These are phyloP conservation scores for Stevia rebaudiana DNA, from an alignment of 140 eudicot species.

Conservation along the genomic window DNA sequence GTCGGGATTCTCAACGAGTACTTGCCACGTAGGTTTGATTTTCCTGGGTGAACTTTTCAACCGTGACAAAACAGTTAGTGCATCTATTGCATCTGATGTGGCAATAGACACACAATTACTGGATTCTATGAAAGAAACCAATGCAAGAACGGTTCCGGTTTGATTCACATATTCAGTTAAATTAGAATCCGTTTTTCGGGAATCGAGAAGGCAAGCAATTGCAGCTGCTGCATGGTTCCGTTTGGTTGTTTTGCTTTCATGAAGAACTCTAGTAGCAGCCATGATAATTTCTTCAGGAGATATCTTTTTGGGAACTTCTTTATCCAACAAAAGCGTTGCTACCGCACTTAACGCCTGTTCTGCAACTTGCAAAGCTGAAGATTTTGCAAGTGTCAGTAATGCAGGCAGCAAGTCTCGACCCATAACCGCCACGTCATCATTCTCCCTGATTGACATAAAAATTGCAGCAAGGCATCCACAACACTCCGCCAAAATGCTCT, in stretches of 20 bases:
- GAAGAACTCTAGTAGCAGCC: conserved; percentile 76
- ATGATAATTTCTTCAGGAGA: conserved; percentile 64
- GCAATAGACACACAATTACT: conserved; percentile 46
- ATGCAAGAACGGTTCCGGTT: conserved; percentile 79
- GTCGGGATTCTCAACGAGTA: conserved; percentile 71
- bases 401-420: conserved; percentile 68
- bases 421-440: conserved; percentile 66
- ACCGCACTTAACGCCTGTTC: conserved; percentile 88
- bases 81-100: conserved; percentile 75
- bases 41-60: conserved; percentile 46
- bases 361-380: conserved; percentile 69
- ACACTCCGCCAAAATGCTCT: conserved; percentile 61
- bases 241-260: conserved; percentile 59
- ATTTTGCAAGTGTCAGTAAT: conserved; percentile 59
- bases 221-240: conserved; percentile 94
- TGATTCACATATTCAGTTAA: conserved; percentile 71
- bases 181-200: conserved; percentile 50
- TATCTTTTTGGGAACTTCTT: conserved; percentile 64
- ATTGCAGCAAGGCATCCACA: conserved; percentile 83
- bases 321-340: conserved; percentile 73
- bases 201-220: conserved; percentile 73
- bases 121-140: conserved; percentile 77
- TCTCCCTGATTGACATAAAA: conserved; percentile 75
- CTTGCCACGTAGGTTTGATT: conserved; percentile 76
- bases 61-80: conserved; percentile 74